Evolutionary conservation across 2,329 filamentous ascomycete species (phyloP).

Genomic region (Trematosphaeria pertusa): DNA sequence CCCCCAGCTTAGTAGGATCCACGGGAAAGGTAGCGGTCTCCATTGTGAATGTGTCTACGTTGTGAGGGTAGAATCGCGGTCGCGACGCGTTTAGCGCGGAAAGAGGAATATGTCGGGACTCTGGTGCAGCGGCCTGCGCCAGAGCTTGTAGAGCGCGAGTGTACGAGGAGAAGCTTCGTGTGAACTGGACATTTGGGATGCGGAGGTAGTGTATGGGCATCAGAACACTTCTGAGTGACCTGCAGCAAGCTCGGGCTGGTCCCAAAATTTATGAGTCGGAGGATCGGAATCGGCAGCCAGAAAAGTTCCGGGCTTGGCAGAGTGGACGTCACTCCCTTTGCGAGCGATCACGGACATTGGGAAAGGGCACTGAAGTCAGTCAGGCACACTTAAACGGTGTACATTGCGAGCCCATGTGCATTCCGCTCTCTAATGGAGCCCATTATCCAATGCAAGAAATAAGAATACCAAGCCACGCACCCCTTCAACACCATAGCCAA

Average conservation of each 20-base stretch:
- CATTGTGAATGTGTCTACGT: slow-evolving; percentile 25
- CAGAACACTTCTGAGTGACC: slow-evolving; percentile 23
- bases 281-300: slow-evolving; percentile 24
- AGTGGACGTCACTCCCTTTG: slow-evolving; percentile 29
- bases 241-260: slow-evolving; percentile 19
- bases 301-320: slow-evolving; percentile 28
- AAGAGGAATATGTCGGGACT: slow-evolving; percentile 17
- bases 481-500: slow-evolving; percentile 7
- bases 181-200: slow-evolving; percentile 44
- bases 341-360: background rate
- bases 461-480: slow-evolving; percentile 7
- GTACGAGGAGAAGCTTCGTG: slow-evolving; percentile 14
- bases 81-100: slow-evolving; percentile 30
- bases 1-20: slow-evolving; percentile 49
- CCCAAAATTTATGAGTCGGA: slow-evolving; percentile 36
- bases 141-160: slow-evolving; percentile 24
- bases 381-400: background rate
- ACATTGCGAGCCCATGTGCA: background rate
- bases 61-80: slow-evolving; percentile 8
- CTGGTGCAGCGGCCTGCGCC: slow-evolving; percentile 35
- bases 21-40: slow-evolving; percentile 51
- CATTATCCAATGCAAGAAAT: background rate
- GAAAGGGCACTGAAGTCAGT: background rate
- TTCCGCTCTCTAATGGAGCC: background rate
- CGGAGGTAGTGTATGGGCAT: slow-evolving; percentile 39